Evolutionary conservation across 1,284 basidiomycete genomes (phyloP), one percentile per base, ranked within the genome.

Genomic region (Pseudozyma sp.): DNA sequence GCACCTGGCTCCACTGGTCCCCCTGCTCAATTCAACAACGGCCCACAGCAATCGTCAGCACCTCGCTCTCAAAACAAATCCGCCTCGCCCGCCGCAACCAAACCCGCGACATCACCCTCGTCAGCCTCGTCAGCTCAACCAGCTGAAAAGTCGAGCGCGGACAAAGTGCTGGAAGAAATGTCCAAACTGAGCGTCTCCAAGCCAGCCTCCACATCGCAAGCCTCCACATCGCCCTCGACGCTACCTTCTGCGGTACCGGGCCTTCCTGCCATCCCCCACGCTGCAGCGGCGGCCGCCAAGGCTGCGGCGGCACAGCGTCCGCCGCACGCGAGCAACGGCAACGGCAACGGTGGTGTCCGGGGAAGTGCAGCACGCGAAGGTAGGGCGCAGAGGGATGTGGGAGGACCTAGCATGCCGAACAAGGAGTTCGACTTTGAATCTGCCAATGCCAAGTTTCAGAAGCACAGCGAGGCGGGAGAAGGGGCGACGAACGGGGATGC

Each of bases 401-500:
- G 54, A 24, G 70, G 70, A 24, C 67, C 70, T 1, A 60, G 56
- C 33, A 72, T 81, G 45, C 79, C 79, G 4, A 62, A 69, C 49
- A 54, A 57, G 14, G 82, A 84, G 39, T 84, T 79, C 40, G 82
- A 84, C 50, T 84, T 84, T 51, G 82, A 80, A 57, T 72, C 58
- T 7, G 81, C 81, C 19, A 84, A 84, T 60, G 81, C 81, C 19
- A 77, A 75, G 54, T 84, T 84, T 61, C 55, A 64, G 39, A 82
- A 82, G 63, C 72, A 75, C 42, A 62, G 59, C 16, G 50, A 71
- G 3, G 55, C 43, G 1, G 54, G 35, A 14, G n/a, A 10, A n/a
- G 16, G 35, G 9, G 37, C 19, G 4, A 46, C 46, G 14, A 31
- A 54, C 7, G 35, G 33, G 16, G 60, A 58, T 7, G 31, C 55